Evolutionary conservation across 2,329 filamentous ascomycete genomes (phyloP).

Genomic region (Colletotrichum aenigma): DNA sequence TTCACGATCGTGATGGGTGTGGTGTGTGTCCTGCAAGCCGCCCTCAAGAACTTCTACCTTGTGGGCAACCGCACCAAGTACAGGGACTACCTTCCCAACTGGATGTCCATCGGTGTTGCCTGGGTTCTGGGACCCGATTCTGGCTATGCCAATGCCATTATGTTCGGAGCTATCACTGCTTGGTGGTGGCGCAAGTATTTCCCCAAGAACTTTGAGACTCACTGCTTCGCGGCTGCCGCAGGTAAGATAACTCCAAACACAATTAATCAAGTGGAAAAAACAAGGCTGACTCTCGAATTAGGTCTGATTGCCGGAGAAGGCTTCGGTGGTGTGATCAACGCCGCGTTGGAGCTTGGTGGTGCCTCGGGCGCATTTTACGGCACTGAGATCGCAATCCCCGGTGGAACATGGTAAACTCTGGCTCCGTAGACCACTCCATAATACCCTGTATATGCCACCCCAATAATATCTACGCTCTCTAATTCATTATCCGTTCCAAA

Average conservation of each 20-base stretch:
- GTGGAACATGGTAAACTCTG: background rate
- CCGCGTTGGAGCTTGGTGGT: slow-evolving; percentile 42
- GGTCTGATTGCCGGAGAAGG: slow-evolving; percentile 67
- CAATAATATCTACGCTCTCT: background rate
- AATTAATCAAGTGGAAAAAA: fast-evolving
- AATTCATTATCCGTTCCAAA: background rate
- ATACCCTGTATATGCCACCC: background rate
- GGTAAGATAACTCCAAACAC: slow-evolving; percentile 25
- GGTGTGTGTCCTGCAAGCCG: slow-evolving; percentile 53
- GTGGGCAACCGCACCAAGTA: slow-evolving; percentile 57
- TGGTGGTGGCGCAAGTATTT: slow-evolving; percentile 60
- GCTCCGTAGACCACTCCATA: background rate
- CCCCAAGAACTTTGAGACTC: slow-evolving; percentile 55
- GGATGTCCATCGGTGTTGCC: slow-evolving; percentile 65
- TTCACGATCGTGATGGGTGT: slow-evolving; percentile 61
- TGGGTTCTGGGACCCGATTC: slow-evolving; percentile 61
- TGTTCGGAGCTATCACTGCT: slow-evolving; percentile 57
- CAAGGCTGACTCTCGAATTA: fast-evolving
- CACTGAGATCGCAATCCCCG: slow-evolving; percentile 17
- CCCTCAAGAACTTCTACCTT: slow-evolving; percentile 59
- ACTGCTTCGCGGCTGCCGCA: slow-evolving; percentile 63
- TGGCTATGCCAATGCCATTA: slow-evolving; percentile 61
- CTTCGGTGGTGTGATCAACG: slow-evolving; percentile 65
- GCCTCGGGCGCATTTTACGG: slow-evolving; percentile 21
- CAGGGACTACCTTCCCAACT: slow-evolving; percentile 63